A percentile compares a stretch with the other conserved stretches of the same genome.
These are phyloP conservation scores for Jatropha multifida DNA, from an alignment of 441 rosid genomes.

Conservation along the genomic window DNA sequence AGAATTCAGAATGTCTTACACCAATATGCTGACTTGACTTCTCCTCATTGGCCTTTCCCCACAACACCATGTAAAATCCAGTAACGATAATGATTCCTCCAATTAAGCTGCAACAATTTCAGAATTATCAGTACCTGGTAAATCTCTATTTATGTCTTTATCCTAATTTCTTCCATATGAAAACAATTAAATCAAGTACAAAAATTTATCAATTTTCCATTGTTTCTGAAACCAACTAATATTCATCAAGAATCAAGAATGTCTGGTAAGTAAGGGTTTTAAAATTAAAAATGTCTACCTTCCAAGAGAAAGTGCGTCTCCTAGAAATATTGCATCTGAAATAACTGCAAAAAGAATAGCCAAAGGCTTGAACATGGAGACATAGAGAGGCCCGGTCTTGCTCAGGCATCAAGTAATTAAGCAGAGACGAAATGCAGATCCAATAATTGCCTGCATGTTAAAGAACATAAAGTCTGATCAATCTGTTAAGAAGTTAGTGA, in stretches of 20 bases:
- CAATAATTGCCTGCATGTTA: slow-evolving; percentile 25
- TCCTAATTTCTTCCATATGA: neutral
- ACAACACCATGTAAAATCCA: slow-evolving; percentile 39
- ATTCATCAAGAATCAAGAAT: too few relatives aligned
- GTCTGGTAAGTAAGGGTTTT: too few relatives aligned
- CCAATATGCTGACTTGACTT: neutral
- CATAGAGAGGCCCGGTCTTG: slow-evolving; percentile 36
- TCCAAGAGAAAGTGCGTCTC: slow-evolving; percentile 37
- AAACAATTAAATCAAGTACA: neutral
- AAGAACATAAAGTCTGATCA: too few relatives aligned
- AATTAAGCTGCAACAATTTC: slow-evolving; percentile 29
- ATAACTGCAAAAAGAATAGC: slow-evolving; percentile 30
- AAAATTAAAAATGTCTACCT: slow-evolving; percentile 23
- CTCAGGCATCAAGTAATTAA: slow-evolving; percentile 34
- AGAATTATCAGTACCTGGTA: neutral
- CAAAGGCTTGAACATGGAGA: slow-evolving; percentile 48
- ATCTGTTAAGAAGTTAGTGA: too few relatives aligned
- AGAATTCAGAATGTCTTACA: too few relatives aligned
- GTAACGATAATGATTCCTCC: slow-evolving; percentile 33
- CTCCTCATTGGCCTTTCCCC: slow-evolving; percentile 39
- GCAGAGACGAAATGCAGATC: slow-evolving; percentile 2
- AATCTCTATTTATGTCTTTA: too few relatives aligned
- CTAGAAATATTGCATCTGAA: slow-evolving; percentile 29
- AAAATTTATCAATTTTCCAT: neutral
- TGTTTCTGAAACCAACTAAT: too few relatives aligned